Evolutionary conservation across 345 rosid genomes (phyloP), one percentile per base, ranked within the genome.

Genomic region (Eucalyptus guilfoylei): DNA sequence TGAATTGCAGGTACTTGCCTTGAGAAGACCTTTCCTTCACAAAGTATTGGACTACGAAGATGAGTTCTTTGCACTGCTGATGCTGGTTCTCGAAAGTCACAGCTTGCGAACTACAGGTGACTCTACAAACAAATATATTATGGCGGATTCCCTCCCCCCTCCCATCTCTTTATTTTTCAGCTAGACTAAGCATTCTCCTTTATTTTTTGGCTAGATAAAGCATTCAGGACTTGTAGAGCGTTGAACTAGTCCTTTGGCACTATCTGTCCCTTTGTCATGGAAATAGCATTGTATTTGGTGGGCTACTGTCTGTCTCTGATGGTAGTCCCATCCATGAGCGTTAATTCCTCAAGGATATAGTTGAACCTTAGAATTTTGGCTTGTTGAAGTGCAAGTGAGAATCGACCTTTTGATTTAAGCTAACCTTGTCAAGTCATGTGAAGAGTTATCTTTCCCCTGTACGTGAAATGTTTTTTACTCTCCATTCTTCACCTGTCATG

Each of bases 81-180:
- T 96, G 99, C 92, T 96, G 91, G 92, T 96, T 85, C 99, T 98
- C 10, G 99, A 98, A 92, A 93, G 95, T 52, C 99, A 97, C 91
- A 98, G 99, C 93, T 94, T 98, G 89, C 93, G 99, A 88, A 98
- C 95, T 72, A 97, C 99, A 93, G 99, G 99, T 96, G 88, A 44
- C n/a, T 49, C 50, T 81, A 21, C 47, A 40, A 76, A 40, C 47
- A 76, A 34, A 34, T 34, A 69, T 69, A 69, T 34, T 69, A 69
- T 69, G 26, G 44, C 26, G 6, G 15, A 64, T 13, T 0, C 32
- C 3, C 42, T 2, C 42, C 34, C 80, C 9, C 19, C 8, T 9
- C 32, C 76, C 4, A 50, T 50, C 5, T 19, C 2, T 52, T 52
- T 19, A 52, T 52, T 3, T 52, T 52, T 52, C 55, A 0, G 55